Base-by-base conservation (phyloP, 805 yeast genomes). In the Teunomyces lycoperdinae region DNA sequence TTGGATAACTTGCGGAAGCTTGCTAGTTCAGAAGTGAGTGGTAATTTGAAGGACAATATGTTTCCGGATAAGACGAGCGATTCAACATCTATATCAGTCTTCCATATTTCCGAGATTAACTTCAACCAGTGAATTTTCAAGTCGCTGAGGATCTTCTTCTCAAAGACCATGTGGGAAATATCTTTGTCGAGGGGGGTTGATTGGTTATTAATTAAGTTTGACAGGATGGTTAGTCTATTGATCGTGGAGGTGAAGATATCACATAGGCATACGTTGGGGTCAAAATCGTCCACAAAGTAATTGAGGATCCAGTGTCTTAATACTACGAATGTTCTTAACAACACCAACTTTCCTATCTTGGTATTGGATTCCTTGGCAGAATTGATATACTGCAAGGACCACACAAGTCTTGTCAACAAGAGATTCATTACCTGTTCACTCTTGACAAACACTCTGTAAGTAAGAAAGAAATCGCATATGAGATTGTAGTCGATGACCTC, bases 271-370 rank as follows among this genome's bases (percentile, higher is more conserved):
- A 48, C 47, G 52, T 71, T 64, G 11, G 60, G 44, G 43, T 64
- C 67, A 50, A 73, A 94, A 64, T 94, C 98, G 61, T 88, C 92
- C 36, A 82, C 76, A 58, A 89, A 94, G 63, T 88, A 91, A 64
- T 91, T 92, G 50, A 88, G 67, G 14, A 92, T 64, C 96, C 98
- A 92, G 68, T 89, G 96, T 58, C 97, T 79, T 38, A 94, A 57
- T 27, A 87, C 83, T 26, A 89, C 96, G 70, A 91, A 92, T 0
- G 96, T 85, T 57, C 98, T 76, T 32, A 91, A 77, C 9, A 88
- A 71, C 1, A 85, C 84, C 40, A 86, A 71, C 50, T 83, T 78
- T 1, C 95, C 96, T 3, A 77, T 60, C 50, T 74, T 60, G 7
- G 54, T 51, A 24, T 63, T 58, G 24, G 61, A 57, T n/a, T 57